Evolutionary conservation across 495 filamentous ascomycete species (phyloP).

Genomic region (Cercophora newfieldiana): DNA sequence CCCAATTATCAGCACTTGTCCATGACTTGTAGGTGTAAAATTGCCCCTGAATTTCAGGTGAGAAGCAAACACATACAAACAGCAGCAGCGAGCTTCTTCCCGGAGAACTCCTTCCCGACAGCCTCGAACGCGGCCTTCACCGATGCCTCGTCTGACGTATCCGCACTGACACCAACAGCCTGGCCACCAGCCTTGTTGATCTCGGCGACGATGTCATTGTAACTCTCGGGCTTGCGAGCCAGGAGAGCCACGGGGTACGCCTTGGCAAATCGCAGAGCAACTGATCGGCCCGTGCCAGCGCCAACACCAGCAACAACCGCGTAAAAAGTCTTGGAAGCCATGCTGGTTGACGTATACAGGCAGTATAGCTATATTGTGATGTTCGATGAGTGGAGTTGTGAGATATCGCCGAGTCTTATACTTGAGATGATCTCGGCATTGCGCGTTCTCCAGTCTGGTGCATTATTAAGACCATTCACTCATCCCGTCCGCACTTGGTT

Average conservation of each 20-base stretch:
- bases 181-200: conserved; percentile 69
- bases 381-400: neutral
- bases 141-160: conserved; percentile 63
- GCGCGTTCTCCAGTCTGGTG: neutral
- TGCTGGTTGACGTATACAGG: conserved; percentile 11
- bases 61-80: conserved; percentile 52
- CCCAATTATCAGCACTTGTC: no score
- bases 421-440: neutral
- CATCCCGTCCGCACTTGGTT: no score
- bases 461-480: neutral
- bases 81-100: conserved; percentile 66
- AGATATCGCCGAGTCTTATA: neutral
- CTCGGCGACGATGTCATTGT: conserved; percentile 66
- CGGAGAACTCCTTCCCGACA: conserved; percentile 59
- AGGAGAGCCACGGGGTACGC: conserved; percentile 76
- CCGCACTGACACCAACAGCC: conserved; percentile 74
- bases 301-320: conserved; percentile 77
- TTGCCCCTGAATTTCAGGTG: neutral
- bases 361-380: neutral
- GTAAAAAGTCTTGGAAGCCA: conserved; percentile 51
- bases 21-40: no score
- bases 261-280: conserved; percentile 69
- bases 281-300: conserved; percentile 59
- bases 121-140: conserved; percentile 65
- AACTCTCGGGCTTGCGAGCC: conserved; percentile 67